Conservation (phyloP, 352 stramenopile species). For the Phytophthora fragariaefolia region DNA sequence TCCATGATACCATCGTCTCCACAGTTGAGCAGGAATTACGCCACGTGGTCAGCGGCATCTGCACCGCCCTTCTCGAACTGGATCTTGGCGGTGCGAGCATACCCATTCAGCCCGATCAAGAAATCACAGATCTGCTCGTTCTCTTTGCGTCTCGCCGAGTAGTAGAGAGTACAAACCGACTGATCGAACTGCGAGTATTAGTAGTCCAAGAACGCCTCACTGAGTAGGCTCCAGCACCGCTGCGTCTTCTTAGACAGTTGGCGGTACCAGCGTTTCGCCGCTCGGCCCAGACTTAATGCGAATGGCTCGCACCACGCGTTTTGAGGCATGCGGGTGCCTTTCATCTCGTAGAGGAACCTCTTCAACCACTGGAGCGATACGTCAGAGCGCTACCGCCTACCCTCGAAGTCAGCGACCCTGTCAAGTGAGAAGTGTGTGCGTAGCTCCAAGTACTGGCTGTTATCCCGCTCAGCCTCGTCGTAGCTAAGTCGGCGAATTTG, state of each 20-base stretch:
- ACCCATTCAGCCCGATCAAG: not conserved
- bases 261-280: too few species aligned
- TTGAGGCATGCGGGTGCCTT: constrained; percentile 7
- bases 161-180: not conserved
- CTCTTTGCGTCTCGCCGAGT: not conserved
- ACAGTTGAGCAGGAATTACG: not conserved
- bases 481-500: too few species aligned
- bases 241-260: too few species aligned
- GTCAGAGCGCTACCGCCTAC: not conserved
- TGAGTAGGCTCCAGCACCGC: too few species aligned
- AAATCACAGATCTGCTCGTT: not conserved
- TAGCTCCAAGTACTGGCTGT: not conserved
- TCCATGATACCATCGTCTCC: not conserved
- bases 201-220: not conserved
- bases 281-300: not conserved
- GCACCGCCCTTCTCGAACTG: not conserved
- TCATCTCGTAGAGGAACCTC: constrained; percentile 23
- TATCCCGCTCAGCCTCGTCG: too few species aligned
- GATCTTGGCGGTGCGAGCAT: not conserved
- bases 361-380: constrained; percentile 10
- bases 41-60: not conserved
- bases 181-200: not conserved
- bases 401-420: too few species aligned
- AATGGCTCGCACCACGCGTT: constrained; percentile 14
- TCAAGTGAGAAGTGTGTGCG: not conserved